Evolutionary conservation across 2,329 filamentous ascomycete species (phyloP).

Genomic region (Stemphylium beticola): DNA sequence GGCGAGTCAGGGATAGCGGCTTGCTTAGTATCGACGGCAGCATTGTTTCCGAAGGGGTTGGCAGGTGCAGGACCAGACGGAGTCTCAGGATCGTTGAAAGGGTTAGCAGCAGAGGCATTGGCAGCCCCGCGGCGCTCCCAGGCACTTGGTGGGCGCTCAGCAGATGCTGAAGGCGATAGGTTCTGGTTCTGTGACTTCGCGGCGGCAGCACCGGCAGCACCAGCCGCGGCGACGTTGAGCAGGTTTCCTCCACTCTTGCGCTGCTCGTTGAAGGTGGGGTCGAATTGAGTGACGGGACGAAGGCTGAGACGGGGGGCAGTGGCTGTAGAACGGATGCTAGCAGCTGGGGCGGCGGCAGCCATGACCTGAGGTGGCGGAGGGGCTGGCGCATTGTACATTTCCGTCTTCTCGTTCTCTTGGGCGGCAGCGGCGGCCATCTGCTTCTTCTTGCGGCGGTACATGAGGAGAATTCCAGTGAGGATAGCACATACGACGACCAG

Average conservation of each 20-base stretch:
- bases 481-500: slow-evolving; percentile 71
- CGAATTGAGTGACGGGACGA: slow-evolving; percentile 82
- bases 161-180: slow-evolving; percentile 21
- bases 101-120: slow-evolving; percentile 64
- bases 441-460: slow-evolving; percentile 76
- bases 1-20: slow-evolving; percentile 35
- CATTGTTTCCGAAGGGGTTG: slow-evolving; percentile 63
- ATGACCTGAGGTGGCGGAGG: slow-evolving; percentile 36
- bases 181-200: slow-evolving; percentile 26
- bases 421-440: slow-evolving; percentile 50
- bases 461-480: slow-evolving; percentile 71
- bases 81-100: slow-evolving; percentile 64
- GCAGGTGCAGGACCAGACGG: slow-evolving; percentile 46
- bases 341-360: slow-evolving; percentile 21
- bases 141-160: slow-evolving; percentile 37
- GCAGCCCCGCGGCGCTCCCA: slow-evolving; percentile 50
- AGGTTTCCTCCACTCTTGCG: slow-evolving; percentile 49
- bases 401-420: slow-evolving; percentile 52
- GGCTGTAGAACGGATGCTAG: slow-evolving; percentile 53
- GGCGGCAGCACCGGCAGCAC: slow-evolving; percentile 31
- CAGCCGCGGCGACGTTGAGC: slow-evolving; percentile 42
- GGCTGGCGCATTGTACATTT: slow-evolving; percentile 34
- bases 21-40: slow-evolving; percentile 46
- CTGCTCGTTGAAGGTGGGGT: slow-evolving; percentile 66
- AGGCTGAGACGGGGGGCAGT: slow-evolving; percentile 82